Evolutionary conservation across 2,329 filamentous ascomycete genomes (phyloP).

Genomic region (Hirsutella minnesotensis): DNA sequence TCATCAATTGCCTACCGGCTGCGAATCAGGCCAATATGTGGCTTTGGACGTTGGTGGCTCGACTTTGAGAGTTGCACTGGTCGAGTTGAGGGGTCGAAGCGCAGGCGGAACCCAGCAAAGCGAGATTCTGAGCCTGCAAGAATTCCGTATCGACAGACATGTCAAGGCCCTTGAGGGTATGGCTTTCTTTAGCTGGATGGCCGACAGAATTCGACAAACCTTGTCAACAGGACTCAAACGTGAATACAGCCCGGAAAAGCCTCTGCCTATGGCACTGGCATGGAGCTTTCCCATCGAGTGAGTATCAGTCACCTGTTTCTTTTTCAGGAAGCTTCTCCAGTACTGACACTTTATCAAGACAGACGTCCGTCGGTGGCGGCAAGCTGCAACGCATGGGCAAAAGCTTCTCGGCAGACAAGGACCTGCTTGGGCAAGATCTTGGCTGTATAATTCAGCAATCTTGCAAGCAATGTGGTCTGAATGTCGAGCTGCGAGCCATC

Average conservation of each 20-base stretch:
- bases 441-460: constrained; percentile 44
- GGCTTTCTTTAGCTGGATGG: constrained; percentile 59
- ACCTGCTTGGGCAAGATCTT: constrained; percentile 46
- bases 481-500: constrained; percentile 46
- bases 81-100: constrained; percentile 41
- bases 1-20: constrained; percentile 48
- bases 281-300: constrained; percentile 64
- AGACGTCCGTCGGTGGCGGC: constrained; percentile 50
- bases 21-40: constrained; percentile 46
- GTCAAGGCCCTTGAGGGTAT: constrained; percentile 46
- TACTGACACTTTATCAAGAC: constrained; percentile 27
- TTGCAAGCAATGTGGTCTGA: constrained; percentile 37
- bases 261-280: constrained; percentile 48
- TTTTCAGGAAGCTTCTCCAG: not conserved
- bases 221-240: constrained; percentile 31
- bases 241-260: constrained; percentile 23
- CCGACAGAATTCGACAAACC: constrained; percentile 44
- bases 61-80: constrained; percentile 52
- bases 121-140: constrained; percentile 41
- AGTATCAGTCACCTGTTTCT: constrained; percentile 15
- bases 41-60: constrained; percentile 60
- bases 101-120: constrained; percentile 25
- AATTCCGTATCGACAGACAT: constrained; percentile 42
- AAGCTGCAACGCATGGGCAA: constrained; percentile 54
- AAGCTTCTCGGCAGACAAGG: constrained; percentile 47